These are phyloP conservation scores for Medicago ruthenica DNA, from an alignment of 306 rosid species.

Conservation along the genomic window DNA sequence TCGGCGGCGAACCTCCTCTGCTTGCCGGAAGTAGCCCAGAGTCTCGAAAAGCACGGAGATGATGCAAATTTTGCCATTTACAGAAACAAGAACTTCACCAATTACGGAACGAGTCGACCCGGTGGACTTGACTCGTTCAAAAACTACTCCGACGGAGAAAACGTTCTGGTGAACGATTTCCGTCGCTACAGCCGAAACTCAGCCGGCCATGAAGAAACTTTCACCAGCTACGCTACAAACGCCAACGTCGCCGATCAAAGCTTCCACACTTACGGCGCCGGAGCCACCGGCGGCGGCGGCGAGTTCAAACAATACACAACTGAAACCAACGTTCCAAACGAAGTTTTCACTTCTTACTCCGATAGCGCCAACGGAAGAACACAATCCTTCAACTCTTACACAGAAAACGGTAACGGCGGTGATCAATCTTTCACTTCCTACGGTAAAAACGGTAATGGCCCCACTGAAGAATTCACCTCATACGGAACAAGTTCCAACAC, in stretches of 20 bases:
- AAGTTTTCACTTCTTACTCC: slow-evolving; percentile 77
- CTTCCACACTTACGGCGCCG: slow-evolving; percentile 71
- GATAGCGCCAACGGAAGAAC: slow-evolving; percentile 67
- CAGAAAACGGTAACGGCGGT: slow-evolving; percentile 77
- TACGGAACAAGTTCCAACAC: slow-evolving; percentile 81
- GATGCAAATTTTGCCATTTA: slow-evolving; percentile 64
- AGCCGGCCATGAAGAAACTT: slow-evolving; percentile 62
- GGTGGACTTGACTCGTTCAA: slow-evolving; percentile 77
- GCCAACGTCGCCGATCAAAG: slow-evolving; percentile 83
- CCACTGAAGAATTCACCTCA: slow-evolving; percentile 53
- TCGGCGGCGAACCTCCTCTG: slow-evolving; percentile 85
- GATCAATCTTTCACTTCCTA: slow-evolving; percentile 73
- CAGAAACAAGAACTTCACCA: slow-evolving; percentile 69
- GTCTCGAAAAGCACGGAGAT: slow-evolving; percentile 70
- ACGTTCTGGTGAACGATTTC: slow-evolving; percentile 78
- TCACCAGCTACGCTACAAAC: slow-evolving; percentile 53
- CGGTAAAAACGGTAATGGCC: slow-evolving; percentile 78
- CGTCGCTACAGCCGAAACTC: slow-evolving; percentile 86
- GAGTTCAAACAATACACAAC: slow-evolving; percentile 67
- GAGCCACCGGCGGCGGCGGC: slow-evolving; percentile 75
- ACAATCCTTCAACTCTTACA: slow-evolving; percentile 71
- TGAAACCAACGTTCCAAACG: slow-evolving; percentile 70
- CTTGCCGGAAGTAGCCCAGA: slow-evolving; percentile 59
- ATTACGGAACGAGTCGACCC: slow-evolving; percentile 78
- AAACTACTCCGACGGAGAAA: slow-evolving; percentile 64